Conservation (phyloP, 1,284 basidiomycete genomes). For the Ustilago tritici region DNA sequence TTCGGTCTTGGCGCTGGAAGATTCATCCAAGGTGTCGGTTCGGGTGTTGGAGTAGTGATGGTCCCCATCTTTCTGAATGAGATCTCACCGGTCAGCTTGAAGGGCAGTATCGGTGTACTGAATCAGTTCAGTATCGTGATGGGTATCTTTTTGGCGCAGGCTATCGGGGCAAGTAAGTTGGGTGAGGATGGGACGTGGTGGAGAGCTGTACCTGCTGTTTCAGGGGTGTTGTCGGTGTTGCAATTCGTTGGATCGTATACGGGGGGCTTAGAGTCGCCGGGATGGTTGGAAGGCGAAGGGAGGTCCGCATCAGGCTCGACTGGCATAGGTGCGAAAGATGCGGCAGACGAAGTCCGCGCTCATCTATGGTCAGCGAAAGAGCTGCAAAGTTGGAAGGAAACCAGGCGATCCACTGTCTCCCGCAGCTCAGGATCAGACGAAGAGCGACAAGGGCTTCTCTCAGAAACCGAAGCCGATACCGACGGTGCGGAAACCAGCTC, state of each 20-base stretch:
- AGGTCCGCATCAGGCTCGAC: background rate
- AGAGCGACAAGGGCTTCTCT: conserved; percentile 37
- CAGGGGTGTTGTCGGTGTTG: conserved; percentile 59
- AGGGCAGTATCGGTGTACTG: conserved; percentile 81
- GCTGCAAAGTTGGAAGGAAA: conserved; percentile 36
- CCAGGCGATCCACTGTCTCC: conserved; percentile 1
- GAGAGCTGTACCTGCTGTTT: conserved; percentile 69
- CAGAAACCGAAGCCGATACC: conserved; percentile 10
- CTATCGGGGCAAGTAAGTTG: conserved; percentile 68
- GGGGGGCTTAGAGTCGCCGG: conserved; percentile 57
- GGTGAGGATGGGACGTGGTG: conserved; percentile 53
- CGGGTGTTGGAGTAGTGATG: conserved; percentile 86
- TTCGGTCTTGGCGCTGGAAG: conserved; percentile 38
- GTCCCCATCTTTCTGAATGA: conserved; percentile 86
- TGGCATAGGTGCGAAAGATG: conserved; percentile 9
- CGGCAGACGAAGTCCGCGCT: conserved; percentile 31
- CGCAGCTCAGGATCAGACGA: conserved; percentile 22
- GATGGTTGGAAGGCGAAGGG: conserved; percentile 57
- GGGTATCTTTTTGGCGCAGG: conserved; percentile 70
- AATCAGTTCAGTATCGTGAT: conserved; percentile 74
- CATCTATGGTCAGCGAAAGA: conserved; percentile 46
- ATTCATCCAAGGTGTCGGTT: conserved; percentile 81
- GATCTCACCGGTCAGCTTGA: conserved; percentile 80
- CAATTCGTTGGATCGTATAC: conserved; percentile 67
- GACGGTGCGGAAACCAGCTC: background rate